These are phyloP conservation scores for Cornus kousa DNA, from an alignment of 148 eudicot species.

Conservation along the genomic window DNA sequence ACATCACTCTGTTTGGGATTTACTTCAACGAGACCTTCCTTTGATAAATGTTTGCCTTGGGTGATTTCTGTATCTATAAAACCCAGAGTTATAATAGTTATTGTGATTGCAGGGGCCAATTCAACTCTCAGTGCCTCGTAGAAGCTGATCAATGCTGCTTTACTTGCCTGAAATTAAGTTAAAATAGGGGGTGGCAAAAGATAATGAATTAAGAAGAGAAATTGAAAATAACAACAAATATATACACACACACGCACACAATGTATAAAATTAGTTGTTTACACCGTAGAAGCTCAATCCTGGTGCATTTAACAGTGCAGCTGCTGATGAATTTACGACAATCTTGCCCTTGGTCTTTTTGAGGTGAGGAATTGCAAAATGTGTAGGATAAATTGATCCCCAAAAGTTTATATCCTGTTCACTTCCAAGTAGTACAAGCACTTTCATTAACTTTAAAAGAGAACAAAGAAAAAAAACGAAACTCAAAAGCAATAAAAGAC, in stretches of 20 bases:
- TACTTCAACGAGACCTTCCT: neutral
- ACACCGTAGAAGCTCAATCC: constrained; percentile 12
- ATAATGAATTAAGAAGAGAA: too few species aligned
- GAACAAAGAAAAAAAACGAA: too few species aligned
- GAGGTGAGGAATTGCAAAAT: constrained; percentile 24
- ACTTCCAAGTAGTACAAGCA: too few species aligned
- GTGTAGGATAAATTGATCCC: constrained; percentile 22
- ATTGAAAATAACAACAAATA: neutral
- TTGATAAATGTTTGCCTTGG: neutral
- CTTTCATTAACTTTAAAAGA: neutral
- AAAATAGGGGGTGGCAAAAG: too few species aligned
- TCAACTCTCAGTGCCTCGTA: constrained; percentile 21
- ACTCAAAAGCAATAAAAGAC: neutral
- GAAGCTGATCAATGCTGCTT: constrained; percentile 26
- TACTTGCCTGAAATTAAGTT: constrained; percentile 20
- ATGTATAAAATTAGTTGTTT: neutral
- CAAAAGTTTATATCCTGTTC: constrained; percentile 26
- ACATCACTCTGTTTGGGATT: neutral
- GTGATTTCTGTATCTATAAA: constrained; percentile 17
- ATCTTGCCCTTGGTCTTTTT: constrained; percentile 24
- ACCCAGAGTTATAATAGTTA: constrained; percentile 16
- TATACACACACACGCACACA: neutral
- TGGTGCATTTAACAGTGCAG: constrained; percentile 10
- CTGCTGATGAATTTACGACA: constrained; percentile 12
- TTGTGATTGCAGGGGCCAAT: constrained; percentile 10